These are phyloP conservation scores for Raddia guianensis DNA, from an alignment of 176 grass and related monocot genomes.

Conservation along the genomic window DNA sequence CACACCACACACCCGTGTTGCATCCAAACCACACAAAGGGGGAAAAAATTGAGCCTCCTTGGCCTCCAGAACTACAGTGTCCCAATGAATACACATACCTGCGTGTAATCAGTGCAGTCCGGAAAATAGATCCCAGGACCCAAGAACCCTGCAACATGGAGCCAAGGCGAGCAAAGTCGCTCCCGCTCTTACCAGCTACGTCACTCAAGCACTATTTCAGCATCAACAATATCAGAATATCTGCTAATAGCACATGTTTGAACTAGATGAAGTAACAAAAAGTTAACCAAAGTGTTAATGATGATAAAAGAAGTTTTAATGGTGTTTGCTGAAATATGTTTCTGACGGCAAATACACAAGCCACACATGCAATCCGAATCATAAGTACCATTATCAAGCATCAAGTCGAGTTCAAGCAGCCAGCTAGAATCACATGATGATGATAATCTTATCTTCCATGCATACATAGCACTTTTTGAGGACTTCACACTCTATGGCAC, in stretches of 20 bases:
- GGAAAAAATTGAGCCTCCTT: too few relatives aligned
- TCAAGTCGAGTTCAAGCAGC: conserved; percentile 28
- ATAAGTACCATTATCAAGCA: background rate
- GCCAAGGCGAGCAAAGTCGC: too few relatives aligned
- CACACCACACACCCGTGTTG: too few relatives aligned
- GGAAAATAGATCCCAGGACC: too few relatives aligned
- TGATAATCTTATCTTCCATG: conserved; percentile 29
- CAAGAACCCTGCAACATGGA: too few relatives aligned
- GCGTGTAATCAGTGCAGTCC: too few relatives aligned
- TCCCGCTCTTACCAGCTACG: background rate
- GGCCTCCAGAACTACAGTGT: too few relatives aligned
- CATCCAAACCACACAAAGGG: too few relatives aligned
- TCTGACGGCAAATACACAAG: conserved; percentile 19
- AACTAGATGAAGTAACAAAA: background rate
- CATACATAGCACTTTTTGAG: conserved; percentile 33
- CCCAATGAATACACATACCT: too few relatives aligned
- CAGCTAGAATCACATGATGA: conserved; percentile 18
- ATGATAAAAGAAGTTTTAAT: background rate
- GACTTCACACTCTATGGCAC: conserved; percentile 45
- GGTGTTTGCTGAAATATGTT: conserved; percentile 3
- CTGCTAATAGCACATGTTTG: background rate
- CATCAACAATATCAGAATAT: conserved; percentile 14
- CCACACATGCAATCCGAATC: background rate
- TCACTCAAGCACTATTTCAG: background rate
- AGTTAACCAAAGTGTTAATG: background rate